A percentile compares a stretch with the other conserved stretches of the same genome.
Evolutionary conservation across 306 rosid species (phyloP).

Genomic region (Erythrophleum fordii): DNA sequence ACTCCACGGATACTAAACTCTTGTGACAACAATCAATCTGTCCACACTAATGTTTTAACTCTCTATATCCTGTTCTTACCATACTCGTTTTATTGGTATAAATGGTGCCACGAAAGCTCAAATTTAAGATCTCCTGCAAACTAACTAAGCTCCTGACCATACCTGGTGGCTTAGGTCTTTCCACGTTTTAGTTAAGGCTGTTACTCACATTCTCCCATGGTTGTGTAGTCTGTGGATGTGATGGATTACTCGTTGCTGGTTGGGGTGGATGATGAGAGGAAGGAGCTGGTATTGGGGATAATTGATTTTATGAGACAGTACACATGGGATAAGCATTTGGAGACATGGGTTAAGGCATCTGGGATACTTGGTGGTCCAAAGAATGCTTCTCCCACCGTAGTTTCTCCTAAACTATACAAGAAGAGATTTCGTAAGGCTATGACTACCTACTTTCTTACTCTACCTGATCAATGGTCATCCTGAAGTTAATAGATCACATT

Average conservation of each 20-base stretch:
- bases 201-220: background rate
- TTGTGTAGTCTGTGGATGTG: conserved; percentile 65
- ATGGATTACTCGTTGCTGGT: conserved; percentile 80
- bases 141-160: no score
- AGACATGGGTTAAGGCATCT: conserved; percentile 74
- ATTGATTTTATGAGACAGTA: conserved; percentile 80
- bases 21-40: no score
- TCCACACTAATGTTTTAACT: no score
- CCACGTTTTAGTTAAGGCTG: background rate
- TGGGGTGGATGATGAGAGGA: conserved; percentile 72
- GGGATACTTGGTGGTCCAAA: conserved; percentile 73
- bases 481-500: conserved; percentile 21
- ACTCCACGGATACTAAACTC: no score
- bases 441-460: conserved; percentile 70
- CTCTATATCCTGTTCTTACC: no score
- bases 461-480: conserved; percentile 66
- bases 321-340: conserved; percentile 85
- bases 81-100: no score
- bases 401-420: conserved; percentile 72
- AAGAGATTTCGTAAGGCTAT: conserved; percentile 75
- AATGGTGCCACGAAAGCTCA: no score
- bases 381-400: conserved; percentile 65
- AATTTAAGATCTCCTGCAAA: no score
- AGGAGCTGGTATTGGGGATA: conserved; percentile 73
- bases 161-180: no score